These are phyloP conservation scores for Monosporascus sp. DNA, from an alignment of 2,329 filamentous ascomycete species.

Conservation along the genomic window DNA sequence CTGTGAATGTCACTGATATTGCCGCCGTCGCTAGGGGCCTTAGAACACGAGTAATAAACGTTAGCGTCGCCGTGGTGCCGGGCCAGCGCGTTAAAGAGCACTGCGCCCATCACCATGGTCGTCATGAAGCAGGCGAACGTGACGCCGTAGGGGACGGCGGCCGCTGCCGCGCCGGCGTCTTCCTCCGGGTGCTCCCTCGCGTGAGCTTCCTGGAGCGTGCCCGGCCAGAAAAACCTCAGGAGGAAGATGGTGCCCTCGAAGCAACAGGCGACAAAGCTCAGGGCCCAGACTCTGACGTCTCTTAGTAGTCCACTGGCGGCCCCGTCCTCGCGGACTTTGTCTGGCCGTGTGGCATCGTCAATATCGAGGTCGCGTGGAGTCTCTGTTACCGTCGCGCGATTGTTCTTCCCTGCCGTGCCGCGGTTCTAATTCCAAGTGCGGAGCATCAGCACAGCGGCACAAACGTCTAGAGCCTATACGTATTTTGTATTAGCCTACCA, in stretches of 20 bases:
- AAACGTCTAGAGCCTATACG: slow-evolving; percentile 18
- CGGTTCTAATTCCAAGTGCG: slow-evolving; percentile 26
- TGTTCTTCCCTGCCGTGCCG: slow-evolving; percentile 1
- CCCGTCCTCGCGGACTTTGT: neutral
- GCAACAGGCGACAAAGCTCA: slow-evolving; percentile 28
- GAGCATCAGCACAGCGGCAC: slow-evolving; percentile 24
- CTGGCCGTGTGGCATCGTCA: neutral
- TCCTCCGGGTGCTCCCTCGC: slow-evolving; percentile 4
- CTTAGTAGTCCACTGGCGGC: slow-evolving; percentile 1
- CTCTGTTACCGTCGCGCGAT: neutral
- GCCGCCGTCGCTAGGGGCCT: neutral
- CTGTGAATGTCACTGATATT: neutral
- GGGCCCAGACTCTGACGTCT: slow-evolving; percentile 24
- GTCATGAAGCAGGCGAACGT: slow-evolving; percentile 56
- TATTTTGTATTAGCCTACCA: neutral
- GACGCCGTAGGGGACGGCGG: slow-evolving; percentile 38
- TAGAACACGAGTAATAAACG: neutral
- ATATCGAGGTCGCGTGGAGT: neutral
- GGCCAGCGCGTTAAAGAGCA: slow-evolving; percentile 40
- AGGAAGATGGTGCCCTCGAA: slow-evolving; percentile 31
- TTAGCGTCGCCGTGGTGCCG: slow-evolving; percentile 12
- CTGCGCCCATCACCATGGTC: slow-evolving; percentile 53
- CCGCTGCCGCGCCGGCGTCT: slow-evolving; percentile 5
- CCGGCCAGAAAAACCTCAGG: slow-evolving; percentile 29
- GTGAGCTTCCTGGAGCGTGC: slow-evolving; percentile 25